phyloP scores from a whole-genome alignment of 192 early-diverging fungal species.

The Linnemannia exigua region DNA sequence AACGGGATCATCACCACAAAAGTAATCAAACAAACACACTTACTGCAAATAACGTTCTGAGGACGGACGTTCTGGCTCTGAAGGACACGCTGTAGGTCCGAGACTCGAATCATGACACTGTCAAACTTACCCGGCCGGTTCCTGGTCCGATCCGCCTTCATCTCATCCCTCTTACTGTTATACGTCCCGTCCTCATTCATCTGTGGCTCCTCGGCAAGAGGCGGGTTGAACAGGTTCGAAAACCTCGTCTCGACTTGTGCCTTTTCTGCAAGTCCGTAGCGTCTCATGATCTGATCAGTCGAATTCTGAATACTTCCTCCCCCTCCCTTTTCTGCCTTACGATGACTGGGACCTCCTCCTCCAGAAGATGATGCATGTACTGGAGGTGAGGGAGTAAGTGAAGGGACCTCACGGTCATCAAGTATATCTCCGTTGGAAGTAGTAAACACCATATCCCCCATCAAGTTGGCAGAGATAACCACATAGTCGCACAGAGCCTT shows the following conservation, averaged over 20 bases:
- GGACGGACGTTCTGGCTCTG: conserved; percentile 84
- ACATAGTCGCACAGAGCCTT: conserved; percentile 72
- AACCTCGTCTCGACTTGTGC: conserved; percentile 43
- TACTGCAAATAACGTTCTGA: conserved; percentile 83
- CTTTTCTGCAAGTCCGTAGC: conserved; percentile 52
- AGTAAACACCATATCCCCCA: conserved; percentile 76
- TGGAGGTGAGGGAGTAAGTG: neutral
- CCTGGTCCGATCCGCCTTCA: conserved; percentile 44
- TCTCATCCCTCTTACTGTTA: conserved; percentile 14
- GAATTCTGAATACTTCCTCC: neutral
- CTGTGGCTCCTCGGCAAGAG: conserved; percentile 6
- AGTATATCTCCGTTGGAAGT: conserved; percentile 63
- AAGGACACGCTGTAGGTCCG: conserved; percentile 84
- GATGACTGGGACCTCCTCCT: neutral
- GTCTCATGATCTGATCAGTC: neutral
- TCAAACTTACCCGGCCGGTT: conserved; percentile 68
- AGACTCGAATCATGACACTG: conserved; percentile 74
- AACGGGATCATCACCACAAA: neutral
- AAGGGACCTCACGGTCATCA: neutral
- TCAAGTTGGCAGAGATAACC: conserved; percentile 77
- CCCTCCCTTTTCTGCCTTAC: neutral
- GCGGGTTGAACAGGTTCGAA: conserved; percentile 28
- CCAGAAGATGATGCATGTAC: neutral
- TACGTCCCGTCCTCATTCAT: neutral
- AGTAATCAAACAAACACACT: conserved; percentile 20